A percentile compares a stretch with the other conserved stretches of the same genome.
Evolutionary conservation across 768 basidiomycete species (phyloP).

Genomic region (Udeniomyces megalosporus): DNA sequence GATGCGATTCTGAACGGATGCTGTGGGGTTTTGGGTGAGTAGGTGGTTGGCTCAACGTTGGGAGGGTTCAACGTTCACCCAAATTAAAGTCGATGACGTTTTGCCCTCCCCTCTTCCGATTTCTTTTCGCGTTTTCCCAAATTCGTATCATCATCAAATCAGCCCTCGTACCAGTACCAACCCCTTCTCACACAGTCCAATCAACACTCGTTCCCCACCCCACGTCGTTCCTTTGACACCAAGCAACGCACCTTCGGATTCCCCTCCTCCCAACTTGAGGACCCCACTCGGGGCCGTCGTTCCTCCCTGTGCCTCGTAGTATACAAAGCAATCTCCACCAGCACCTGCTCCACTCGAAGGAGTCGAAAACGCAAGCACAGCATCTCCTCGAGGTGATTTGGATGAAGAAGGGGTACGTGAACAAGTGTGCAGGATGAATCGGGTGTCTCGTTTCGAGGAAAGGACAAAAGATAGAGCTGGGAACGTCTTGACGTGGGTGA

Average conservation of each 20-base stretch:
- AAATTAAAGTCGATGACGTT: too few species aligned
- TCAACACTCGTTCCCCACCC: slow-evolving; percentile 29
- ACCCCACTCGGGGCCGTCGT: slow-evolving; percentile 45
- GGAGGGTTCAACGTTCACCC: too few species aligned
- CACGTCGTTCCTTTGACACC: slow-evolving; percentile 47
- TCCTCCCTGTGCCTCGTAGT: slow-evolving; percentile 39
- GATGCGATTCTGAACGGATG: too few species aligned
- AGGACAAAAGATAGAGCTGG: slow-evolving; percentile 85
- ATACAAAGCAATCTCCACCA: slow-evolving; percentile 66
- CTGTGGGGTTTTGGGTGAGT: too few species aligned
- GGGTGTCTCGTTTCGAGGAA: slow-evolving; percentile 75
- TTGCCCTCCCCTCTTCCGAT: too few species aligned
- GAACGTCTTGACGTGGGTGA: slow-evolving; percentile 57
- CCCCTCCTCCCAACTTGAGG: slow-evolving; percentile 52
- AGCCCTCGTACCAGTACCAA: slow-evolving; percentile 37
- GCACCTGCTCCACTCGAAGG: slow-evolving; percentile 36
- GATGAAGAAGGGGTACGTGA: slow-evolving; percentile 26
- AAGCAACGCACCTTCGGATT: slow-evolving; percentile 50
- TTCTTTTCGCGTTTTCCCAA: too few species aligned
- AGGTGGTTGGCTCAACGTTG: too few species aligned
- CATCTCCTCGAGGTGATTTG: neutral
- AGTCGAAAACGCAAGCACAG: slow-evolving; percentile 62
- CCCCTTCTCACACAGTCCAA: slow-evolving; percentile 60
- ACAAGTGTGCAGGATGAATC: slow-evolving; percentile 63
- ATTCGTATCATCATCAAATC: neutral